phyloP scores from a whole-genome alignment of 805 yeast genomes.

The Yarrowia sp. region DNA sequence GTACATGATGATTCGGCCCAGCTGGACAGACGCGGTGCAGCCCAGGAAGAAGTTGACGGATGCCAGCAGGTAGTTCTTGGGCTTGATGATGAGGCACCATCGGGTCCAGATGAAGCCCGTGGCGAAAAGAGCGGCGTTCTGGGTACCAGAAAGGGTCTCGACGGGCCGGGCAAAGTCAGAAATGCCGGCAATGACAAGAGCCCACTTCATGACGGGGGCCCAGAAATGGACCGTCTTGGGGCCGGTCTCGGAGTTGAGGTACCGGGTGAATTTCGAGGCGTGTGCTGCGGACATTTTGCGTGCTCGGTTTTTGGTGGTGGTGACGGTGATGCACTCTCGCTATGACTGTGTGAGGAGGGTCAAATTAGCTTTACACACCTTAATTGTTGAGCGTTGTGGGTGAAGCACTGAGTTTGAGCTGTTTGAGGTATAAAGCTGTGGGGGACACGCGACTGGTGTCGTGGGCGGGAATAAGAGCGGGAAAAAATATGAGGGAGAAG shows the following conservation, averaged over 20 bases:
- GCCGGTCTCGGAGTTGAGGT: slow-evolving; percentile 84
- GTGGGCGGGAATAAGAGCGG: background rate
- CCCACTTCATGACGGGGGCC: slow-evolving; percentile 71
- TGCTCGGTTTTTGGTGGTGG: too few relatives aligned
- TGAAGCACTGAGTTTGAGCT: background rate
- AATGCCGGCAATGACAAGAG: slow-evolving; percentile 86
- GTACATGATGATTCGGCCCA: slow-evolving; percentile 66
- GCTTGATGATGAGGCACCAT: slow-evolving; percentile 92
- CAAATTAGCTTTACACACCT: slow-evolving; percentile 11
- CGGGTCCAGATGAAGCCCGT: slow-evolving; percentile 98
- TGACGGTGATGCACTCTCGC: too few relatives aligned
- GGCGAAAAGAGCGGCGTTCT: slow-evolving; percentile 78
- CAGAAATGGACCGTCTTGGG: slow-evolving; percentile 97
- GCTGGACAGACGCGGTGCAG: slow-evolving; percentile 82
- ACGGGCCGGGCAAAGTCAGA: slow-evolving; percentile 87
- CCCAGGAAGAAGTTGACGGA: slow-evolving; percentile 93
- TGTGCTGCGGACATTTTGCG: slow-evolving; percentile 29
- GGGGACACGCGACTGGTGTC: background rate
- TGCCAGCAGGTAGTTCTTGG: slow-evolving; percentile 83
- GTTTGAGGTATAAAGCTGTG: background rate
- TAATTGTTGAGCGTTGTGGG: slow-evolving; percentile 15
- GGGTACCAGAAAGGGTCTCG: slow-evolving; percentile 86
- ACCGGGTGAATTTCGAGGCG: slow-evolving; percentile 53
- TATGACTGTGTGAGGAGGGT: too few relatives aligned
- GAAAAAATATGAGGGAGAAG: background rate